Percentiles rank a stretch among this genome's conserved stretches.
Evolutionary conservation across 169 alveolate species (phyloP).

Genomic region (Plasmodium gallinaceum): DNA sequence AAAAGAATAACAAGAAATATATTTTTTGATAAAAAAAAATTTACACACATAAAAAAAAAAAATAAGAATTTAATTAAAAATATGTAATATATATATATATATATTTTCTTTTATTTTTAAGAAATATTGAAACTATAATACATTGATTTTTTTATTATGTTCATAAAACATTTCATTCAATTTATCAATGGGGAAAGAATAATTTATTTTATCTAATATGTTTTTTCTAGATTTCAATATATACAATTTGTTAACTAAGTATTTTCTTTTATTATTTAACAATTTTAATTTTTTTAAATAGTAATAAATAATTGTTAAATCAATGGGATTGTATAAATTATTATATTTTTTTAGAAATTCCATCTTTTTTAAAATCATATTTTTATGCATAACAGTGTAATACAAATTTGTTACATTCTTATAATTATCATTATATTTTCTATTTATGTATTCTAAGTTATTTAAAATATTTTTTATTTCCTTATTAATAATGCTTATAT

Average conservation of each 20-base stretch:
- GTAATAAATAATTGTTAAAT: conserved; percentile 56
- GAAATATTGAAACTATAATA: conserved; percentile 15
- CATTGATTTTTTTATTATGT: conserved; percentile 70
- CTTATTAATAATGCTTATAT: conserved; percentile 21
- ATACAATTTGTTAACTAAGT: conserved; percentile 33
- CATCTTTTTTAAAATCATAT: conserved; percentile 43
- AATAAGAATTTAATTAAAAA: not conserved
- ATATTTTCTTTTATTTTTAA: not conserved
- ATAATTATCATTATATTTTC: conserved; percentile 51
- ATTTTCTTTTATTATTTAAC: conserved; percentile 51
- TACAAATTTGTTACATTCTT: conserved; percentile 47
- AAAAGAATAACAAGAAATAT: not conserved
- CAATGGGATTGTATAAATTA: conserved; percentile 47
- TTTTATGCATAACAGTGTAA: conserved; percentile 58
- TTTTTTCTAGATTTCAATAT: conserved; percentile 56
- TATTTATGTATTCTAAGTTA: conserved; percentile 39
- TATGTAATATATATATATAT: conserved; percentile 6
- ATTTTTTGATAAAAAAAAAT: not conserved
- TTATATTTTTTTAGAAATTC: conserved; percentile 71
- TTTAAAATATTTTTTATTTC: conserved; percentile 52
- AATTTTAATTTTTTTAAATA: conserved; percentile 63
- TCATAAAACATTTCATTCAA: conserved; percentile 62
- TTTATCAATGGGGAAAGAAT: conserved; percentile 45
- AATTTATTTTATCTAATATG: conserved; percentile 49
- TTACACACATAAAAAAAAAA: not conserved